phyloP scores from a whole-genome alignment of 352 stramenopile species.

The Peronospora belbahrii region DNA sequence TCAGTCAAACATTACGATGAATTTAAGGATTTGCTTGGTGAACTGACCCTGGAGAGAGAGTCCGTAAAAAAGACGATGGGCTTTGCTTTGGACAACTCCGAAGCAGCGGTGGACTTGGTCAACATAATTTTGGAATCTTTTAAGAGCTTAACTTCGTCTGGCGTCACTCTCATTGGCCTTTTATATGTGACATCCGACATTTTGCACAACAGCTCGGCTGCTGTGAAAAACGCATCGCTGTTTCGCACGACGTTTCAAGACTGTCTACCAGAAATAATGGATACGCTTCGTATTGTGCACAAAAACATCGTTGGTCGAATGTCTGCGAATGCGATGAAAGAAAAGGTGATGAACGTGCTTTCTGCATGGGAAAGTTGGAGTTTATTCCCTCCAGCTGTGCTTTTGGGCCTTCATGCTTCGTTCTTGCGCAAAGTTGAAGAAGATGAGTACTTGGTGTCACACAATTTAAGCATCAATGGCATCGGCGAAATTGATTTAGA shows the following conservation, averaged over 20 bases:
- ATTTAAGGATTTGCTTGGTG: slow-evolving; percentile 35
- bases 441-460: slow-evolving; percentile 28
- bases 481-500: slow-evolving; percentile 37
- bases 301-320: slow-evolving; percentile 61
- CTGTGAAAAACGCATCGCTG: slow-evolving; percentile 83
- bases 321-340: slow-evolving; percentile 73
- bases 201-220: slow-evolving; percentile 84
- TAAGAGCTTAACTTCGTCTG: slow-evolving; percentile 26
- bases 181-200: slow-evolving; percentile 86
- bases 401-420: slow-evolving; percentile 75
- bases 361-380: slow-evolving; percentile 76
- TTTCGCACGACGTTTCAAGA: slow-evolving; percentile 86
- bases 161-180: slow-evolving; percentile 46
- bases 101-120: slow-evolving; percentile 65
- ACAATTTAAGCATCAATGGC: slow-evolving; percentile 7
- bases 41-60: slow-evolving; percentile 55
- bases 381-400: slow-evolving; percentile 61
- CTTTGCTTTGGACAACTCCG: slow-evolving; percentile 73
- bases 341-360: slow-evolving; percentile 71
- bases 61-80: slow-evolving; percentile 68
- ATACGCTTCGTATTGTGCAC: slow-evolving; percentile 40
- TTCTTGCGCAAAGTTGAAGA: slow-evolving; percentile 72
- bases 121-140: slow-evolving; percentile 41
- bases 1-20: slow-evolving; percentile 44
- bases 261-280: slow-evolving; percentile 65